Percentiles rank a stretch among this genome's conserved stretches.
These are phyloP conservation scores for Colletotrichum sp. DNA, from an alignment of 2,329 filamentous ascomycete species.

Conservation along the genomic window DNA sequence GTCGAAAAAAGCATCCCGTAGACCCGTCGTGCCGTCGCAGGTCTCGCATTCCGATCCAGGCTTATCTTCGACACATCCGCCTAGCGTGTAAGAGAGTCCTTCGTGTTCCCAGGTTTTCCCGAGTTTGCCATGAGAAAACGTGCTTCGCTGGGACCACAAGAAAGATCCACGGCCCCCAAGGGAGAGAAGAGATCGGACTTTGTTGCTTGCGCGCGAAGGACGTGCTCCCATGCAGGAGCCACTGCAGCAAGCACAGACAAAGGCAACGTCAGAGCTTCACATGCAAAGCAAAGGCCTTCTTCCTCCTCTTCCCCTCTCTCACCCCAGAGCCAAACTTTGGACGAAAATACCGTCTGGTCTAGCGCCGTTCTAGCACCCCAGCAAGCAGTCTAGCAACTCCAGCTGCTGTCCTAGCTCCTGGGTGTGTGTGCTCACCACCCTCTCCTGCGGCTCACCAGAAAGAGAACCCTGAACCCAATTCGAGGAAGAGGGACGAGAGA, in stretches of 20 bases:
- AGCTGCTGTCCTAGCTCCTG: not conserved
- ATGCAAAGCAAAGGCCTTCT: not conserved
- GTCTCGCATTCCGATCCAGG: not conserved
- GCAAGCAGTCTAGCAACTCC: not conserved
- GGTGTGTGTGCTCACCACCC: not conserved
- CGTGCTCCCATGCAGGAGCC: not conserved
- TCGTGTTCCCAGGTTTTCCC: not conserved
- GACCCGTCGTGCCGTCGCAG: not conserved
- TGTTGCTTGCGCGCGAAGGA: not conserved
- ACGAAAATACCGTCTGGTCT: conserved; percentile 16
- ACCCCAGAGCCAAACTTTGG: not conserved
- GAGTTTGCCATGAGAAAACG: not conserved
- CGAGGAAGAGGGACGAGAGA: not conserved
- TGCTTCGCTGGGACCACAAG: not conserved
- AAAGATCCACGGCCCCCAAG: not conserved
- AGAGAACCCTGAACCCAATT: not conserved
- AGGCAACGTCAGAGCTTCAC: conserved; percentile 10
- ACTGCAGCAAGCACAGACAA: not conserved
- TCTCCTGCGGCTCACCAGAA: conserved; percentile 5
- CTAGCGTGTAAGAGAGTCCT: conserved; percentile 1
- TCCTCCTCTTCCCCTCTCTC: not conserved
- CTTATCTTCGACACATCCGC: not conserved
- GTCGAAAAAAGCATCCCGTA: not conserved
- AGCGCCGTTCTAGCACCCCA: not conserved
- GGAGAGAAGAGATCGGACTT: not conserved